Percentiles rank a stretch among this genome's conserved stretches.
Conservation (phyloP, 73 alveolate species). For the Symbiodinium natans region DNA sequence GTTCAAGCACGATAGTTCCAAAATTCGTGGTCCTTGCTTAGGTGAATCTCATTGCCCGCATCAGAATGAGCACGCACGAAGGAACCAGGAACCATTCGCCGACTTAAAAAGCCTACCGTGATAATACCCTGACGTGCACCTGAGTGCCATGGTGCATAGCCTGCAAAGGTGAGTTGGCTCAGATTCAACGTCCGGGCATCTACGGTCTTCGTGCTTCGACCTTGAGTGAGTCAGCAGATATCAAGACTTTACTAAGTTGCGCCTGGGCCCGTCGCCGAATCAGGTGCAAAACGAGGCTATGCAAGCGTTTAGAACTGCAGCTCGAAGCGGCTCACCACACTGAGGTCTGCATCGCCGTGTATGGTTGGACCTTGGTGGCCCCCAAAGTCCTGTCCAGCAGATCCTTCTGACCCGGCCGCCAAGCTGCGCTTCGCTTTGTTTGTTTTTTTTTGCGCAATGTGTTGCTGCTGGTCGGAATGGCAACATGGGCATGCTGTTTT, state of each 20-base stretch:
- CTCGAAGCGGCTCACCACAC: too few relatives aligned
- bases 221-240: neutral
- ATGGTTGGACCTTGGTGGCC: slow-evolving; percentile 72
- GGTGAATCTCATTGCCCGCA: too few relatives aligned
- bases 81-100: too few relatives aligned
- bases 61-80: too few relatives aligned
- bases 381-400: slow-evolving; percentile 36
- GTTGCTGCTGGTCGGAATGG: neutral
- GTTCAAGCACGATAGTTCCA: neutral
- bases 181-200: slow-evolving; percentile 64
- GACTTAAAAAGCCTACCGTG: too few relatives aligned
- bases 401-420: slow-evolving; percentile 11
- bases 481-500: neutral
- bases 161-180: slow-evolving; percentile 71
- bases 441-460: too few relatives aligned
- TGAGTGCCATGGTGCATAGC: neutral
- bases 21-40: too few relatives aligned
- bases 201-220: slow-evolving; percentile 40
- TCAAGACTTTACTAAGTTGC: too few relatives aligned
- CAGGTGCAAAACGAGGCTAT: neutral
- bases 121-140: too few relatives aligned
- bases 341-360: slow-evolving; percentile 43
- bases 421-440: neutral
- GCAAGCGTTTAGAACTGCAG: too few relatives aligned
- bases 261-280: too few relatives aligned